Evolutionary conservation across 257 asterid genomes (phyloP).

Genomic region (Solanum neorickii): DNA sequence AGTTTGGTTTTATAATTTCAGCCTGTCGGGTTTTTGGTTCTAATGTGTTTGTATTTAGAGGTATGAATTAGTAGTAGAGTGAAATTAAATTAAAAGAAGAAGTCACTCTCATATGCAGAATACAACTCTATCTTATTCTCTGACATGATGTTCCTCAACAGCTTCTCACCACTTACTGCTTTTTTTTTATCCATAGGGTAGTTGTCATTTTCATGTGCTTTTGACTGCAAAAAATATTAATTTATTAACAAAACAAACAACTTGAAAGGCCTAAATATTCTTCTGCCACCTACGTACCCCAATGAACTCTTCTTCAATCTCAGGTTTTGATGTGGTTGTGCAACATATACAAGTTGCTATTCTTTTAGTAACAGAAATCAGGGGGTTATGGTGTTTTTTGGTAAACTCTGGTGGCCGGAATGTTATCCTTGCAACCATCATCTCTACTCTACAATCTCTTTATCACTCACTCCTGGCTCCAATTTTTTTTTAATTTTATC

Average conservation of each 20-base stretch:
- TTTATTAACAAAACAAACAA: not conserved
- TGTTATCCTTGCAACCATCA: constrained; percentile 42
- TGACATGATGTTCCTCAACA: constrained; percentile 77
- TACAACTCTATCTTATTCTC: constrained; percentile 82
- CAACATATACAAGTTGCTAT: constrained; percentile 5
- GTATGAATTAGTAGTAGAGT: not conserved
- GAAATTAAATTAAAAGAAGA: too few relatives aligned
- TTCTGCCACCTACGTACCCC: constrained; percentile 26
- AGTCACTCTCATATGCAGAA: constrained; percentile 60
- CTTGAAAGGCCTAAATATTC: not conserved
- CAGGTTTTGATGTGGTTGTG: constrained; percentile 39
- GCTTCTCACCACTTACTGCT: constrained; percentile 77
- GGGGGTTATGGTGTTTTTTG: constrained; percentile 3
- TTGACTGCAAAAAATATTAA: constrained; percentile 32
- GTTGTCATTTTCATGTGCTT: constrained; percentile 43
- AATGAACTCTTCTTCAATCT: constrained; percentile 64
- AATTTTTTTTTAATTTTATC: not conserved
- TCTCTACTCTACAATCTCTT: not conserved
- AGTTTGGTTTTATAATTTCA: not conserved
- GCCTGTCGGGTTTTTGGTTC: not conserved
- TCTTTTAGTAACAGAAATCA: constrained; percentile 14
- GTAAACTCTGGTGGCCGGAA: constrained; percentile 35
- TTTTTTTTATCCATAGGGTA: constrained; percentile 49
- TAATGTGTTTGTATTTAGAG: not conserved
- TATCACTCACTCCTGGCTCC: not conserved